phyloP scores from a whole-genome alignment of 2,329 filamentous ascomycete genomes.

The Ophidiomyces ophidiicola region DNA sequence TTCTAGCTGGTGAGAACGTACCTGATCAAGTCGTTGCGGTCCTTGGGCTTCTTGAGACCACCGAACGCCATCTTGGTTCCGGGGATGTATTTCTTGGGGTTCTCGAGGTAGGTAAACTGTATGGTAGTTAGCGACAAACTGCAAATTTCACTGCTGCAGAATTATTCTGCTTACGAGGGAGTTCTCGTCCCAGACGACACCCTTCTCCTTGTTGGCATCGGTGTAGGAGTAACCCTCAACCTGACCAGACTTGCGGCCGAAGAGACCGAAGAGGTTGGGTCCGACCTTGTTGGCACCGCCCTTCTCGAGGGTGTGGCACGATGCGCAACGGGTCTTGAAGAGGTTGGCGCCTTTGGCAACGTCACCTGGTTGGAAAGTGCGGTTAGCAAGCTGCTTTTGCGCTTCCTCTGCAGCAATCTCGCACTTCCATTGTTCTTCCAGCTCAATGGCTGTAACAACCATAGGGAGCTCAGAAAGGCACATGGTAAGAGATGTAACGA shows the following conservation, averaged over 20 bases:
- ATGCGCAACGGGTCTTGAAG: conserved; percentile 68
- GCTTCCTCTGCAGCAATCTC: conserved; percentile 4
- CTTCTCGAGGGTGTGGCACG: conserved; percentile 93
- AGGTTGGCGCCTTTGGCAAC: conserved; percentile 15
- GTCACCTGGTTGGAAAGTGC: conserved; percentile 12
- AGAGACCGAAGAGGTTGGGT: conserved; percentile 91
- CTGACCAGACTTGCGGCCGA: conserved; percentile 86
- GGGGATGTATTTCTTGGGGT: conserved; percentile 99
- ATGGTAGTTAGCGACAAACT: too few relatives aligned
- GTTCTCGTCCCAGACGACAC: conserved; percentile 72
- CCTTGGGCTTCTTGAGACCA: conserved; percentile 99
- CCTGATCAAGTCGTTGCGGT: conserved; percentile 97
- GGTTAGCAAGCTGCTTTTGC: conserved; percentile 11
- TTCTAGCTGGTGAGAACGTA: conserved; percentile 39
- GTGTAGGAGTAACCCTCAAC: conserved; percentile 94
- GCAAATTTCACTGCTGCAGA: too few relatives aligned
- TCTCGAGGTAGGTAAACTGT: conserved; percentile 96
- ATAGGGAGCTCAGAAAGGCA: conserved; percentile 5
- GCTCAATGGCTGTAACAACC: conserved; percentile 10
- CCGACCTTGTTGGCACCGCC: conserved; percentile 96
- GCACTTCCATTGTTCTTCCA: conserved; percentile 9
- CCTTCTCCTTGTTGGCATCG: conserved; percentile 98
- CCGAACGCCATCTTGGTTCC: conserved; percentile 99
- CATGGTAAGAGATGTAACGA: conserved; percentile 6
- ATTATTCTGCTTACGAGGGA: conserved; percentile 53